Conservation (phyloP, 2,329 filamentous ascomycete species). For the Colletotrichum cuscutae region DNA sequence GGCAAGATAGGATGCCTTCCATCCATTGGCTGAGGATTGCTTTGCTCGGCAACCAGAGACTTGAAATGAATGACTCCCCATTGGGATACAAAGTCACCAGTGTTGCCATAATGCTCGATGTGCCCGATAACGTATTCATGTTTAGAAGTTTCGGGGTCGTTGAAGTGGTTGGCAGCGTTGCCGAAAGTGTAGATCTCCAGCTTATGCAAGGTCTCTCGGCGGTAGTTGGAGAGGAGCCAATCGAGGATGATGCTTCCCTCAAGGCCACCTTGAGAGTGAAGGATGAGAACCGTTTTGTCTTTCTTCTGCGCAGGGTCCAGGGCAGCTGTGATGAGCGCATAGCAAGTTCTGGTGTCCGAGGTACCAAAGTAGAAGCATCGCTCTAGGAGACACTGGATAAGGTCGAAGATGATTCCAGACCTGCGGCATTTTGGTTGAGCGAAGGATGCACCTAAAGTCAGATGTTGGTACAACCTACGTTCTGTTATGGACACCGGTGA, state of each 20-base stretch:
- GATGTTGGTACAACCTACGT: constrained; percentile 53
- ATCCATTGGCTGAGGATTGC: constrained; percentile 57
- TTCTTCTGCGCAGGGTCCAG: constrained; percentile 63
- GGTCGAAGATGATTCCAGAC: constrained; percentile 78
- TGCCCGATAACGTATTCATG: constrained; percentile 69
- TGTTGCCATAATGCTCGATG: constrained; percentile 85
- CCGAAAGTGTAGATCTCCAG: constrained; percentile 85
- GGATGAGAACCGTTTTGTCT: constrained; percentile 77
- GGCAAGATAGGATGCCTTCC: constrained; percentile 41
- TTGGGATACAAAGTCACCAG: constrained; percentile 76
- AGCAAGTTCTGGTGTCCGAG: constrained; percentile 71
- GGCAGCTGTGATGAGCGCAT: constrained; percentile 69
- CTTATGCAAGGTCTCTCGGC: constrained; percentile 72
- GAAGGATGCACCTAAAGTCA: not conserved
- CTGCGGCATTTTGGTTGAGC: not conserved
- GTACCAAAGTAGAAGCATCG: constrained; percentile 80
- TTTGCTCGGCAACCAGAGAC: constrained; percentile 25
- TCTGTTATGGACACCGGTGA: constrained; percentile 80
- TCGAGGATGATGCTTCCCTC: constrained; percentile 79
- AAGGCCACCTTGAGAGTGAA: constrained; percentile 83
- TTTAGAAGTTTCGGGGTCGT: constrained; percentile 66
- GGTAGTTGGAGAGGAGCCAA: constrained; percentile 79
- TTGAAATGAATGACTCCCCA: constrained; percentile 79
- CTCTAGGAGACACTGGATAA: constrained; percentile 82
- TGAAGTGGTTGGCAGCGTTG: constrained; percentile 83